Base-by-base conservation (phyloP, 495 filamentous ascomycete species). In the Neurospora sp. region DNA sequence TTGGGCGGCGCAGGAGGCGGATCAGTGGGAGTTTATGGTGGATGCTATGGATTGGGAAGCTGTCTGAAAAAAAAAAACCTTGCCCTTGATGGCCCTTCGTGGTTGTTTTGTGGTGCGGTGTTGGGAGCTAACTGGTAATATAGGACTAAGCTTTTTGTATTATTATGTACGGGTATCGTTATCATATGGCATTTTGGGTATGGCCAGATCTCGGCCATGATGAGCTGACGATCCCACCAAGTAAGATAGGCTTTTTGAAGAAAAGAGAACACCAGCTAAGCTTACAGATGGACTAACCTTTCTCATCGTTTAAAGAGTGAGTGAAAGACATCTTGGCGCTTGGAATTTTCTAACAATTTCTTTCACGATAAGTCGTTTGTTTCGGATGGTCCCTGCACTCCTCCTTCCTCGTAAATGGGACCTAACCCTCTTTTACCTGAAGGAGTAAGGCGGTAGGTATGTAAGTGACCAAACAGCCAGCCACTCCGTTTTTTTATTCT, bases 11-110 rank as follows among this genome's bases (percentile, higher is more conserved):
- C 72, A 76, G 12, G 77, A 82, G 27, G 83, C 83, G 39, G 78
- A 78, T 40, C 81, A 86, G 42, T 89, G 86, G 85, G 88, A 84
- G 46, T 89, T 88, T 69, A 89, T 90, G 81, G 85, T 87, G 22
- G 88, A 90, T 75, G 89, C 88, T 0, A 91, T 91, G 89, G 89
- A 91, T 74, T 88, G 87, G 88, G 86, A 89, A 73, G 85, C 84
- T 22, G 86, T 89, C 39, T 86, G 74, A 79, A 9, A 38, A 31
- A 31, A 31, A 31, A 27, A 2, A n/a, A 72, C 68, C 31, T 11
- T 69, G 68, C 27, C 31, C n/a, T 27, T 38, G 68, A 39, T 22
- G 68, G 20, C 18, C 11, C 35, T 12, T n/a, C 11, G 10, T 2
- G 46, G 35, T n/a, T 38, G 22, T 14, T 1, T 14, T 14, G 5